phyloP scores from a whole-genome alignment of 257 asterid species.

The Solanum dulcamara region DNA sequence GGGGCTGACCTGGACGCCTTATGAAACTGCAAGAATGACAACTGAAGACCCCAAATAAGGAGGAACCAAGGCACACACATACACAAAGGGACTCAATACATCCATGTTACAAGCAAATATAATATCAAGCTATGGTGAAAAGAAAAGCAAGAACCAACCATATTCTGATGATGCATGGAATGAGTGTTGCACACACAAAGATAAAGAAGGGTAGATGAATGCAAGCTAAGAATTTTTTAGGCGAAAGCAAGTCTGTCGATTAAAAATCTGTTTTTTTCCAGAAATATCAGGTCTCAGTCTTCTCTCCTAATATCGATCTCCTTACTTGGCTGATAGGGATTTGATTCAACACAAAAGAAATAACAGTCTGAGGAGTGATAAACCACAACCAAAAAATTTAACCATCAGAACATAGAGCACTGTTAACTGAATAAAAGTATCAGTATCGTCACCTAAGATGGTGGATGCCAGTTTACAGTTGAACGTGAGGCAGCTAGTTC shows the following conservation, averaged over 20 bases:
- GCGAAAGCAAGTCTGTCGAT: background rate
- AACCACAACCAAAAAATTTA: background rate
- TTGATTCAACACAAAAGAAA: background rate
- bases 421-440: background rate
- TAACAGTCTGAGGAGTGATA: background rate
- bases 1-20: conserved; percentile 65
- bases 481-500: background rate
- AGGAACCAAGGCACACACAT: background rate
- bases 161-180: background rate
- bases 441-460: background rate
- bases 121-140: background rate
- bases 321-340: background rate
- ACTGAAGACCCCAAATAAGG: background rate
- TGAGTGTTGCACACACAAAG: background rate
- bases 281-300: background rate
- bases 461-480: background rate
- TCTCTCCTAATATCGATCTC: background rate
- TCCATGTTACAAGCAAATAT: background rate
- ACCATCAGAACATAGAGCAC: background rate
- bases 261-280: background rate
- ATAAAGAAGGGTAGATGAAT: background rate
- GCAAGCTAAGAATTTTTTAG: background rate
- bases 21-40: conserved; percentile 35
- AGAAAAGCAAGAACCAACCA: background rate
- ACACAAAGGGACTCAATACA: background rate